Base-by-base conservation (phyloP, 2,329 filamentous ascomycete species). In the Pyrenophora tritici-repentis region DNA sequence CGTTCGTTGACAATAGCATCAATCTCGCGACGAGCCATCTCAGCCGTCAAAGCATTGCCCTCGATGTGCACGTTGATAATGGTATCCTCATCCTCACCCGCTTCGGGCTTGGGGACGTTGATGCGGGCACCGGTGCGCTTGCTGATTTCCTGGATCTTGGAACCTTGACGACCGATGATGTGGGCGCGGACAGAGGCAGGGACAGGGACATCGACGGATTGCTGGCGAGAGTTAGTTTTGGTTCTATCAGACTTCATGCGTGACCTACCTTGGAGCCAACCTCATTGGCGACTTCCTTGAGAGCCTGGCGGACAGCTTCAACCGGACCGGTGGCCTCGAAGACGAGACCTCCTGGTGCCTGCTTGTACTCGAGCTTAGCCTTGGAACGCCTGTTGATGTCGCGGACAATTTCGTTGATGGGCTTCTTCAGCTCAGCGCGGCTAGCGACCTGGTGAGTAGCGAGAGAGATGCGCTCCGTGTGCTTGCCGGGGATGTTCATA, bases 361-460 rank as follows among this genome's bases (percentile, higher is more conserved):
- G 83, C 51, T 84, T 84, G 81, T 92, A 87, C 62, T 88, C 87
- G 61, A 99, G 85, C 62, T 86, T 90, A 51, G 92, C 91, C 71
- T 93, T 91, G 54, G 90, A 96, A 70, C 88, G 90, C 76, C 88
- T 90, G 77, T 96, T 97, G 76, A 97, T 90, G 60, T 97, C 91
- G 71, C 90, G 89, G 68, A 97, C 79, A 59, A 94, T 87, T 61
- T 97, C 93, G 26, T 85, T 80, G 43, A 97, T 81, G 6, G 93
- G 90, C 63, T 90, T 90, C 81, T 89, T 95, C 67, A 97, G 79
- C 72, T 96, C 86, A 53, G 79, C 80, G 36, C 88, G 85, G 14
- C 90, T 87, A 39, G 90, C 82, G 71, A 97, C 84, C 71, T 94
- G 87, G 38, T 86, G 83, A 7, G 88, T 85, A 47, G 88, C 85